Evolutionary conservation across 1,284 basidiomycete species (phyloP).

Genomic region (Heterobasidion occidentale): DNA sequence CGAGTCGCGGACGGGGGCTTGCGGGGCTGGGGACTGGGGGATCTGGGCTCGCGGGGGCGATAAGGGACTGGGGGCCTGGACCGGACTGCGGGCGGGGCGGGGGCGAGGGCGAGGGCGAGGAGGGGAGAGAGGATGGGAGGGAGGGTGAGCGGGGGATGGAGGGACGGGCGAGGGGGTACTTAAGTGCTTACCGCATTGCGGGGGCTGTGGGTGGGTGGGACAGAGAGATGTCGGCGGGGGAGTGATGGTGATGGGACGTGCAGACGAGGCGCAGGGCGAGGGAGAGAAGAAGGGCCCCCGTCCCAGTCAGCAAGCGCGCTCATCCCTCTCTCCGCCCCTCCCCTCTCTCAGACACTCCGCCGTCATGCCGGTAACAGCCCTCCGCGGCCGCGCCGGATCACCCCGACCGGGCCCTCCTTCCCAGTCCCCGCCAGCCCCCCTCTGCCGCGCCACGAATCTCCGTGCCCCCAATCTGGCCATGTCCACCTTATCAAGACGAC

Average conservation of each 20-base stretch:
- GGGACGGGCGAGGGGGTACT: constrained; percentile 5
- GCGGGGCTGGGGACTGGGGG: no score
- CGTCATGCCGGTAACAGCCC: not conserved
- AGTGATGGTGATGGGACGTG: constrained; percentile 9
- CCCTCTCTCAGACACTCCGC: not conserved
- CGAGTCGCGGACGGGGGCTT: no score
- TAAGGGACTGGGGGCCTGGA: not conserved
- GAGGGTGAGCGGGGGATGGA: constrained; percentile 3
- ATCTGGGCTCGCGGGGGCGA: not conserved
- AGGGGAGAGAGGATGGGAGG: not conserved
- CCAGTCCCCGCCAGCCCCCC: not conserved
- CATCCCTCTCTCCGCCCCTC: not conserved
- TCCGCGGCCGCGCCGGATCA: not conserved
- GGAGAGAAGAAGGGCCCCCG: not conserved
- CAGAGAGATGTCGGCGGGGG: constrained; percentile 7
- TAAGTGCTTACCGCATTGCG: constrained; percentile 13
- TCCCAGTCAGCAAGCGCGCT: not conserved
- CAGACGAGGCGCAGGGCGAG: constrained; percentile 8
- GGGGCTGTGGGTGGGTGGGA: constrained; percentile 10
- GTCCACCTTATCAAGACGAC: constrained; percentile 2
- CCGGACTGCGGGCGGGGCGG: not conserved
- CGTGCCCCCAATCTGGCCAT: not conserved
- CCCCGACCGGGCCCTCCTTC: not conserved
- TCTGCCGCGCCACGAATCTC: not conserved
- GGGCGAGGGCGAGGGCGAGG: no score